These are phyloP conservation scores for Mycosarcoma maydis DNA, from an alignment of 1,284 basidiomycete species.

Conservation along the genomic window DNA sequence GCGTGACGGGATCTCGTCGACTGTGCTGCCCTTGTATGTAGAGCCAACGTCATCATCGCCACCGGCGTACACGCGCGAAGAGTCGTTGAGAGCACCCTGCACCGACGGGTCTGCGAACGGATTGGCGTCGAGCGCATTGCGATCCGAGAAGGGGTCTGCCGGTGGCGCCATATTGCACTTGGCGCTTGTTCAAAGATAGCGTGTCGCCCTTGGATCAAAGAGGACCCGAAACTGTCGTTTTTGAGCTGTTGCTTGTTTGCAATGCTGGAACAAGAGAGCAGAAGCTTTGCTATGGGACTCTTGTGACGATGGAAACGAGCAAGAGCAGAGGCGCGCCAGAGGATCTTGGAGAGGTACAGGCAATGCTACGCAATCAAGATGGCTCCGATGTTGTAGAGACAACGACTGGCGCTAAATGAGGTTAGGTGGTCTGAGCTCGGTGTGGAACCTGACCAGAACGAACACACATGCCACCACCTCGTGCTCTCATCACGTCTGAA, in stretches of 20 bases:
- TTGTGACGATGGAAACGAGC: too few species aligned
- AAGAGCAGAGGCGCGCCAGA: too few species aligned
- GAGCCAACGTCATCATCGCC: slow-evolving; percentile 43
- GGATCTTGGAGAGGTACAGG: too few species aligned
- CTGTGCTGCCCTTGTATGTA: slow-evolving; percentile 32
- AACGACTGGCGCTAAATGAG: not conserved
- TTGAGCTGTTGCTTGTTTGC: too few species aligned
- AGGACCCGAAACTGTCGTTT: too few species aligned
- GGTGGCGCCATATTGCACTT: slow-evolving; percentile 19
- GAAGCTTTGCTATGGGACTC: too few species aligned
- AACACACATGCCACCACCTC: not conserved
- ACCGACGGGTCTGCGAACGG: slow-evolving; percentile 68
- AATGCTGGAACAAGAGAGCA: too few species aligned
- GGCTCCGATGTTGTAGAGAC: too few species aligned
- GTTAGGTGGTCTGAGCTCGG: slow-evolving; percentile 1
- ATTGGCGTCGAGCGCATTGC: slow-evolving; percentile 63
- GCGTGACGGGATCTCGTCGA: slow-evolving; percentile 41
- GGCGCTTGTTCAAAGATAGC: too few species aligned
- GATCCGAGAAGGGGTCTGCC: slow-evolving; percentile 59
- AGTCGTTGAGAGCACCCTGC: slow-evolving; percentile 57
- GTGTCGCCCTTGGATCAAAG: too few species aligned
- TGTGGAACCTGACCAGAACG: not conserved
- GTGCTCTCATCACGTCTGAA: too few species aligned
- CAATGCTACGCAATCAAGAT: too few species aligned
- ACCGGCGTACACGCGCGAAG: slow-evolving; percentile 48